Percentiles rank a stretch among this genome's conserved stretches.
These are phyloP conservation scores for Torulaspora gathmanii DNA, from an alignment of 805 yeast genomes.

Conservation along the genomic window DNA sequence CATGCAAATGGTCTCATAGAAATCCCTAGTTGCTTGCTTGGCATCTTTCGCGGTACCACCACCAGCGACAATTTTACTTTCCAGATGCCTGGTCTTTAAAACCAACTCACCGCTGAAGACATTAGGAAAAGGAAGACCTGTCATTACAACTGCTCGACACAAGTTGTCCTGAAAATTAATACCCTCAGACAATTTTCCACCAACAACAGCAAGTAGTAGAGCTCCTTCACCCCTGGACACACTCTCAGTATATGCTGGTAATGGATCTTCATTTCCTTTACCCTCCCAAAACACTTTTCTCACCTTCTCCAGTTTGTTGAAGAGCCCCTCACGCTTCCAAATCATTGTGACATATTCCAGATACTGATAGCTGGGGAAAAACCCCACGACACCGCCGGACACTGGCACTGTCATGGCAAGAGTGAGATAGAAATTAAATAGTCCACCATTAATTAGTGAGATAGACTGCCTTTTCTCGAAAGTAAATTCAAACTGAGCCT, in stretches of 20 bases:
- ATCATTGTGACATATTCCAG: slow-evolving; percentile 44
- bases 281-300: slow-evolving; percentile 60
- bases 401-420: slow-evolving; percentile 44
- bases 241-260: slow-evolving; percentile 47
- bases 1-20: slow-evolving; percentile 83
- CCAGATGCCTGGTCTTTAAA: slow-evolving; percentile 64
- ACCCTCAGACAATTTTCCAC: slow-evolving; percentile 91
- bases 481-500: slow-evolving; percentile 55
- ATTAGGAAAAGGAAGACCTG: slow-evolving; percentile 89
- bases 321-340: slow-evolving; percentile 47
- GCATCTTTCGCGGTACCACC: slow-evolving; percentile 51
- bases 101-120: slow-evolving; percentile 73
- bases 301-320: slow-evolving; percentile 34
- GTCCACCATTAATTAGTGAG: slow-evolving; percentile 39
- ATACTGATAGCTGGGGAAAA: slow-evolving; percentile 81
- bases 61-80: slow-evolving; percentile 41
- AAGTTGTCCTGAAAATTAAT: slow-evolving; percentile 82
- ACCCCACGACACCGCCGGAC: slow-evolving; percentile 66
- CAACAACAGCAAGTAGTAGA: slow-evolving; percentile 75
- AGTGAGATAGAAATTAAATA: slow-evolving; percentile 39
- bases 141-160: slow-evolving; percentile 82
- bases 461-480: slow-evolving; percentile 54
- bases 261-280: slow-evolving; percentile 41
- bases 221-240: slow-evolving; percentile 50
- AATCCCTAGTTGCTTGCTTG: slow-evolving; percentile 45